Base-by-base conservation (phyloP, 1,139 yeast genomes). In the Debaryomycetaceae sp. region DNA sequence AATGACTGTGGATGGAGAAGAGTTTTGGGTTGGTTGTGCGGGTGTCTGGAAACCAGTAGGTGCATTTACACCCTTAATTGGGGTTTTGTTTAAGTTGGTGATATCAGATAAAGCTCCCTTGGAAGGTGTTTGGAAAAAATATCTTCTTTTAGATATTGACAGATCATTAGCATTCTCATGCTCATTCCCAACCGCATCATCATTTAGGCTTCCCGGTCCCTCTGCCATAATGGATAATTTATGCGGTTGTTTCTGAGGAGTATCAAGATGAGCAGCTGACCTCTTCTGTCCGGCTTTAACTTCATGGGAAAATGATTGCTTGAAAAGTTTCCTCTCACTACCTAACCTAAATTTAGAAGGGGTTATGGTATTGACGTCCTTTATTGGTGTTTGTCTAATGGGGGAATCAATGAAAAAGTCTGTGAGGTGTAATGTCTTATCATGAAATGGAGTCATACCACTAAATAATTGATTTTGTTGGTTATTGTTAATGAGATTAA, bases 361-460 rank as follows among this genome's bases (percentile, higher is more conserved):
- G 2, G 78, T 72, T 18, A 70, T 68, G 2, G 75, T 65, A 36
- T 63, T 72, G 36, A 65, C 44, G 34, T 67, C 72, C 42, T 58
- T 64, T 6, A 60, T 45, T 2, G 73, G 71, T 3, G 66, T 58
- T 43, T 48, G 52, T 34, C 62, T 53, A 30, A 70, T 65, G 9
- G 78, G 78, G 7, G 73, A 64, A 42, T 72, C 78, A 59, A 67
- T 70, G 50, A 69, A 71, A 42, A 72, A 70, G 46, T 72, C 77
- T 2, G 71, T 56, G 37, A 69, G 54, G 44, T 69, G 75, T 39
- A 69, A 56, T 3, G 74, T 58, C 50, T 67, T 70, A 40, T 72
- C 77, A 48, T 69, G 70, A 45, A 65, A 69, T 4, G 78, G 78
- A 11, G 78, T 72, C 39, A 69, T 58, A 31, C 58, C 58, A 26